These are phyloP conservation scores for Candida silvicultrix DNA, from an alignment of 805 yeast species.

Conservation along the genomic window DNA sequence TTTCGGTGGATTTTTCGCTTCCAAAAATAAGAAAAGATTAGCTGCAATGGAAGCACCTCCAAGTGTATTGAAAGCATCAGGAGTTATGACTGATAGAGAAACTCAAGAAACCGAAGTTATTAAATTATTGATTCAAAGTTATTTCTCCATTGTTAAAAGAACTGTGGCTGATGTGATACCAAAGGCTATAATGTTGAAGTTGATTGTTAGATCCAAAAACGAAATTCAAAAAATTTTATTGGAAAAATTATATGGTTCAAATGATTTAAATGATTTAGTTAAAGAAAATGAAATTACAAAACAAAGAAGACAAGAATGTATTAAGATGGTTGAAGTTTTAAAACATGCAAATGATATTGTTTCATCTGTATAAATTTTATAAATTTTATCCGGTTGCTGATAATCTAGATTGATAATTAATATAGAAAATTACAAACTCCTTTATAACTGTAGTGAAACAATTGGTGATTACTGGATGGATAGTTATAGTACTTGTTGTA, in stretches of 20 bases:
- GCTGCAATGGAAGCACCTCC: constrained; percentile 99
- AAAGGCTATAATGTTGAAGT: constrained; percentile 89
- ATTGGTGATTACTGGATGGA: no score
- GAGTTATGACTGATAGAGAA: constrained; percentile 88
- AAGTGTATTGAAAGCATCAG: constrained; percentile 86
- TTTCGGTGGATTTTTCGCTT: constrained; percentile 91
- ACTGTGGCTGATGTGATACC: constrained; percentile 93
- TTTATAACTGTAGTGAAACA: no score
- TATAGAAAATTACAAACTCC: no score
- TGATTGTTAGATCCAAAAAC: constrained; percentile 76
- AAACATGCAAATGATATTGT: constrained; percentile 89
- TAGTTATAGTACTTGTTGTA: no score
- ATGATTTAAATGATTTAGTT: constrained; percentile 69
- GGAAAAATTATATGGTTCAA: constrained; percentile 76
- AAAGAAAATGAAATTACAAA: constrained; percentile 90
- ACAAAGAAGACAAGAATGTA: constrained; percentile 90
- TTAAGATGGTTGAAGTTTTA: constrained; percentile 91
- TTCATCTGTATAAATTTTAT: constrained; percentile 26
- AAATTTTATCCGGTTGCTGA: no score
- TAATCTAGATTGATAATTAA: no score
- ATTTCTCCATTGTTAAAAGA: constrained; percentile 87
- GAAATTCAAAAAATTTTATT: constrained; percentile 87
- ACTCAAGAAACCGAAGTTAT: constrained; percentile 96
- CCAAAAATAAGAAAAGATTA: constrained; percentile 87
- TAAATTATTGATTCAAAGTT: constrained; percentile 83